Conservation (phyloP, 2,329 filamentous ascomycete genomes). For the Nemania serpens region DNA sequence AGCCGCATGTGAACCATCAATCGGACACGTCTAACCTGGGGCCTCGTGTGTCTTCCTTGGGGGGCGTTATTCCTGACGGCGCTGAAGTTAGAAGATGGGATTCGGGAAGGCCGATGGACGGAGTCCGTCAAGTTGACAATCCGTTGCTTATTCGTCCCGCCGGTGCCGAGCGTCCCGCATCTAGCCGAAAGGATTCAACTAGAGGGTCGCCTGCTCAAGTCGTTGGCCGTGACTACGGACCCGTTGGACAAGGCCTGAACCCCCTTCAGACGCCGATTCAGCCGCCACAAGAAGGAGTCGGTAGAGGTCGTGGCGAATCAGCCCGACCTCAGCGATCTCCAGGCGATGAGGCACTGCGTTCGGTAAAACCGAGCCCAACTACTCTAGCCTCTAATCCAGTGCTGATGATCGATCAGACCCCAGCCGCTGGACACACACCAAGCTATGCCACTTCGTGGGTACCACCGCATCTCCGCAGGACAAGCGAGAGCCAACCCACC, state of each 20-base stretch:
- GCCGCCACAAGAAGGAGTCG: too few relatives aligned
- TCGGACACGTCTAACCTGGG: not conserved
- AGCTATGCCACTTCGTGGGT: not conserved
- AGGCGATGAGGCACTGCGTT: too few relatives aligned
- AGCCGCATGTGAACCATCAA: not conserved
- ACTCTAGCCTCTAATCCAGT: too few relatives aligned
- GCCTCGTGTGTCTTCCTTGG: conserved; percentile 19
- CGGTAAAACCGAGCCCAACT: too few relatives aligned
- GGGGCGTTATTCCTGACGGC: conserved; percentile 30
- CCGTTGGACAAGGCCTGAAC: not conserved
- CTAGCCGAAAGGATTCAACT: not conserved
- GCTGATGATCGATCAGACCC: not conserved
- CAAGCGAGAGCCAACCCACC: not conserved
- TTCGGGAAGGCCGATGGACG: not conserved
- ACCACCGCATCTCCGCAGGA: conserved; percentile 10
- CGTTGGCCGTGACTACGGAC: not conserved
- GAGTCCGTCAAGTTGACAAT: not conserved
- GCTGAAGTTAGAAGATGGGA: conserved; percentile 20
- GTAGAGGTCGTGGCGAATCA: too few relatives aligned
- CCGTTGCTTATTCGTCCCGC: not conserved
- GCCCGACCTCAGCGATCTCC: too few relatives aligned
- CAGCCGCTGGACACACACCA: not conserved
- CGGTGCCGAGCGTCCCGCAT: not conserved
- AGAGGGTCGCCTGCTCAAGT: too few relatives aligned
- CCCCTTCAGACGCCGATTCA: not conserved